Evolutionary conservation across 345 rosid species (phyloP).

Genomic region (Linum lewisii): DNA sequence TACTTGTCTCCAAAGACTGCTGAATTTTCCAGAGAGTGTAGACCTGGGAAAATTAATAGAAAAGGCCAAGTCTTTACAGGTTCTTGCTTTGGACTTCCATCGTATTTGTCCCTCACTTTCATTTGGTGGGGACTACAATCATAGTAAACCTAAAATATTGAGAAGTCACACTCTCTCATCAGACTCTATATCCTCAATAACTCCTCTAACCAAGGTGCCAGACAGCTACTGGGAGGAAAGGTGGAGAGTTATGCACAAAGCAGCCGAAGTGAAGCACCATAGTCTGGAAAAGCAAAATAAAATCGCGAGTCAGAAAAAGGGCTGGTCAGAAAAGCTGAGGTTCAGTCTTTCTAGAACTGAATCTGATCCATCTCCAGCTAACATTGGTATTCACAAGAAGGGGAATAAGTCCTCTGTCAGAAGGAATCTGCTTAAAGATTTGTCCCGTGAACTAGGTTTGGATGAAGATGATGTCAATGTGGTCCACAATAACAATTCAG

Average conservation of each 20-base stretch:
- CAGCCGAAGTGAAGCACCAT: slow-evolving; percentile 42
- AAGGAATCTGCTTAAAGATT: slow-evolving; percentile 62
- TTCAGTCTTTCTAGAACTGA: slow-evolving; percentile 51
- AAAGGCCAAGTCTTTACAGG: slow-evolving; percentile 71
- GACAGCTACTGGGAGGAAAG: slow-evolving; percentile 95
- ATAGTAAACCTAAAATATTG: slow-evolving; percentile 26
- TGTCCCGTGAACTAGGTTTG: slow-evolving; percentile 46
- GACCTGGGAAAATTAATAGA: slow-evolving; percentile 49
- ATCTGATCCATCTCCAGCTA: slow-evolving; percentile 57
- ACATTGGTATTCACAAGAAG: slow-evolving; percentile 21
- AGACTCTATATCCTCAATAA: slow-evolving; percentile 49
- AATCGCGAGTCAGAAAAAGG: slow-evolving; percentile 31
- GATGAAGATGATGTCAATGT: slow-evolving; percentile 34
- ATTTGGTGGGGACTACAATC: slow-evolving; percentile 24
- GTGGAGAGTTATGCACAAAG: slow-evolving; percentile 71
- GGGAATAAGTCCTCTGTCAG: slow-evolving; percentile 33
- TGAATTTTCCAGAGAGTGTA: slow-evolving; percentile 70
- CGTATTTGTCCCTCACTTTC: slow-evolving; percentile 21
- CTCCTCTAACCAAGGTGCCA: slow-evolving; percentile 48
- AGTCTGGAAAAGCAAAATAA: slow-evolving; percentile 28
- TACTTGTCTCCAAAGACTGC: slow-evolving; percentile 76
- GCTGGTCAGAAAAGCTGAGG: slow-evolving; percentile 72
- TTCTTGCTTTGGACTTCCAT: slow-evolving; percentile 44
- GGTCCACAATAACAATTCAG: slow-evolving; percentile 17
- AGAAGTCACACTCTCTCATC: slow-evolving; percentile 45